Evolutionary conservation across 2,329 filamentous ascomycete genomes (phyloP).

Genomic region (Gremmenia infestans): DNA sequence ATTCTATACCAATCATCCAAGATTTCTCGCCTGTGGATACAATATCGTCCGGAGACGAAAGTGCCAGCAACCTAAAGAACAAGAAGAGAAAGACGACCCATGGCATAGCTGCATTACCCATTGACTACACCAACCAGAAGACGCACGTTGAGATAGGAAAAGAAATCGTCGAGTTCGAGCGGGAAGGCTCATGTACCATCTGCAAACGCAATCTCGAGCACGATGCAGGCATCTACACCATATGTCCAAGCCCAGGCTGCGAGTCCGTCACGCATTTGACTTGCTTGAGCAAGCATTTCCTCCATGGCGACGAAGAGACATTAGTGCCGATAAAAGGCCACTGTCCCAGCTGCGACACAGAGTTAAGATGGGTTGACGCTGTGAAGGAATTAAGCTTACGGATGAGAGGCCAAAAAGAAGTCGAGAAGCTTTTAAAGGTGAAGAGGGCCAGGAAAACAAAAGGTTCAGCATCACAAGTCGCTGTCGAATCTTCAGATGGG

Average conservation of each 20-base stretch:
- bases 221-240: constrained; percentile 48
- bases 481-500: constrained; percentile 10
- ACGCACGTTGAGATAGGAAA: constrained; percentile 51
- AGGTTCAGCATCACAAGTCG: constrained; percentile 13
- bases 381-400: constrained; percentile 79
- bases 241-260: constrained; percentile 51
- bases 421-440: constrained; percentile 61
- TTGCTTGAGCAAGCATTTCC: constrained; percentile 53
- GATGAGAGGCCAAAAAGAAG: constrained; percentile 62
- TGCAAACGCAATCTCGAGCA: constrained; percentile 44
- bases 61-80: not conserved
- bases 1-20: constrained; percentile 18
- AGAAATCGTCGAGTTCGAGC: constrained; percentile 50
- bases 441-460: constrained; percentile 17
- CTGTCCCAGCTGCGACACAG: constrained; percentile 65
- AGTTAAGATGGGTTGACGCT: constrained; percentile 68
- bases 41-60: not conserved
- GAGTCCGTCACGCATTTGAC: constrained; percentile 54
- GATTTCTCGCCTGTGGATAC: constrained; percentile 20
- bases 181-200: constrained; percentile 50
- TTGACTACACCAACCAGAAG: constrained; percentile 51
- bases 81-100: constrained; percentile 24
- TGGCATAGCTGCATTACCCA: constrained; percentile 49
- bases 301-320: constrained; percentile 34
- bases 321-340: constrained; percentile 63